Evolutionary conservation across 163 green algal species (phyloP).

Genomic region (Chlorella variabilis): DNA sequence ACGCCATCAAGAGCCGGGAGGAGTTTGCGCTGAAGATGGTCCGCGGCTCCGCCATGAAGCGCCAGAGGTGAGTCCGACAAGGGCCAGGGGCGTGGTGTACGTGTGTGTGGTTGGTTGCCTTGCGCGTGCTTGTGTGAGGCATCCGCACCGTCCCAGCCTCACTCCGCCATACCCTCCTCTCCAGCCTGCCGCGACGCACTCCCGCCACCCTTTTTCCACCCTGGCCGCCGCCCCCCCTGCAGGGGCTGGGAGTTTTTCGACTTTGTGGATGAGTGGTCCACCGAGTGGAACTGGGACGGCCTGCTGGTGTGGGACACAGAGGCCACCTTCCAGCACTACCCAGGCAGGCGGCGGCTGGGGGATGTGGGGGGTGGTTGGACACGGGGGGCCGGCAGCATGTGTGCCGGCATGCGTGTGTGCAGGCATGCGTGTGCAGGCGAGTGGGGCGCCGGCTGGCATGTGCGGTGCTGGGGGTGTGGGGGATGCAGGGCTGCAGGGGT

Average conservation of each 20-base stretch:
- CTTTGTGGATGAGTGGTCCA: constrained; percentile 53
- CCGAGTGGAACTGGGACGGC: constrained; percentile 42
- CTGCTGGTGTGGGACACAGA: constrained; percentile 40
- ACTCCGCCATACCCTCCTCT: too few species aligned
- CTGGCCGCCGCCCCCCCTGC: too few species aligned
- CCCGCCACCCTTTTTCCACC: too few species aligned
- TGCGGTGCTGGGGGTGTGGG: too few species aligned
- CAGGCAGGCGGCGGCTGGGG: background rate
- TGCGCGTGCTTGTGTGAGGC: background rate
- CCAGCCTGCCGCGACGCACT: too few species aligned
- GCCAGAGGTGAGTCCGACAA: constrained; percentile 42
- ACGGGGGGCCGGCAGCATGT: background rate
- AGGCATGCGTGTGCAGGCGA: too few species aligned
- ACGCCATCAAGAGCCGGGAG: constrained; percentile 54
- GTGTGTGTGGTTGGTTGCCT: background rate
- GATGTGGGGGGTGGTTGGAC: background rate
- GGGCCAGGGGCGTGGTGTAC: background rate
- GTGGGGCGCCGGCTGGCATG: too few species aligned
- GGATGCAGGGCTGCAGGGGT: too few species aligned
- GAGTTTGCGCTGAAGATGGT: constrained; percentile 60
- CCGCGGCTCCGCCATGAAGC: constrained; percentile 49
- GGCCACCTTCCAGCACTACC: constrained; percentile 9
- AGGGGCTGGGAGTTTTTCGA: constrained; percentile 57
- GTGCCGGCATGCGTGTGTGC: too few species aligned
- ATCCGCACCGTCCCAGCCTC: background rate